These are phyloP conservation scores for Purshia tridentata DNA, from an alignment of 306 rosid species.

Conservation along the genomic window DNA sequence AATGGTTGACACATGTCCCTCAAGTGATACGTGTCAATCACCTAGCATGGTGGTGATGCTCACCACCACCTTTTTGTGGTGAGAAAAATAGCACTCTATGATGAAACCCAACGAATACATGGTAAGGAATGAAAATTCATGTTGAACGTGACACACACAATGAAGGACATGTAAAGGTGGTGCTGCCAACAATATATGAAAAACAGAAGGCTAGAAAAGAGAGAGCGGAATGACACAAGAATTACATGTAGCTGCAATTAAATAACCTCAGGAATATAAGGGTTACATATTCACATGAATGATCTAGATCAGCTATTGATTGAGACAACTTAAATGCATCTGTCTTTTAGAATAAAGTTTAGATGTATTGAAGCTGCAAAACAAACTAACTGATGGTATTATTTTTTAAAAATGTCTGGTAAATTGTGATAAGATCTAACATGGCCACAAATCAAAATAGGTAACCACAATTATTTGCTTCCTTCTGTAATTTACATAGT, in stretches of 20 bases:
- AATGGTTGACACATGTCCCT: too few species aligned
- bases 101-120: background rate
- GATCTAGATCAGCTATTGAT: background rate
- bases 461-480: background rate
- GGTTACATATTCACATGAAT: background rate
- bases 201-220: background rate
- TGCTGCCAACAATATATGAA: too few species aligned
- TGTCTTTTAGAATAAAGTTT: background rate
- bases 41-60: too few species aligned
- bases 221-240: background rate
- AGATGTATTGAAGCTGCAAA: background rate
- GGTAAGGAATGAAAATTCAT: background rate
- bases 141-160: background rate
- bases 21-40: too few species aligned
- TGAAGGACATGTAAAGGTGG: background rate
- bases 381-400: background rate
- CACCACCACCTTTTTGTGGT: too few species aligned
- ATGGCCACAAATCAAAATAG: background rate
- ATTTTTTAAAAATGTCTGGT: background rate
- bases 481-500: background rate
- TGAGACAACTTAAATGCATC: background rate
- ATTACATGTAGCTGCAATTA: background rate
- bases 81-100: too few species aligned
- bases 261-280: background rate
- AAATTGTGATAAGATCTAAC: conserved; percentile 11